Percentiles rank a stretch among this genome's conserved stretches.
Conservation (phyloP, 805 yeast species). For the Yarrowia osloensis region DNA sequence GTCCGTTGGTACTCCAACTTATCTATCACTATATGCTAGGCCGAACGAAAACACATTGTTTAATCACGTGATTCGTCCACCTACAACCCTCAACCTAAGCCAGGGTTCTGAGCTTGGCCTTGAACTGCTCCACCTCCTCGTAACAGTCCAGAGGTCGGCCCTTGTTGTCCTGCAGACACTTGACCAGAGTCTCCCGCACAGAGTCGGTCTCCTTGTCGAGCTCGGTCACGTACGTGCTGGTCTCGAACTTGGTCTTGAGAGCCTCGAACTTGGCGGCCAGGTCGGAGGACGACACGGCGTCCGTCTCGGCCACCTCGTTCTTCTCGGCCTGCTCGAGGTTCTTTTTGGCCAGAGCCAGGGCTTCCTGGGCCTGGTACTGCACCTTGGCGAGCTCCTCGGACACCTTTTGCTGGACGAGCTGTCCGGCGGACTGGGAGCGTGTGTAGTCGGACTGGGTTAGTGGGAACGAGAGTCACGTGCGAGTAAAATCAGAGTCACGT, state of each 20-base stretch:
- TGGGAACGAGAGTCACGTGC: too few species aligned
- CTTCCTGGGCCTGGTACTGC: conserved; percentile 39
- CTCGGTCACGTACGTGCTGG: conserved; percentile 41
- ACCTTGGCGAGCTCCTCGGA: conserved; percentile 41
- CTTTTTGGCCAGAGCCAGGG: conserved; percentile 35
- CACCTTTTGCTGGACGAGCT: conserved; percentile 43
- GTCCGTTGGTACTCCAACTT: too few species aligned
- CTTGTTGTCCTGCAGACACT: conserved; percentile 40
- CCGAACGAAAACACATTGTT: too few species aligned
- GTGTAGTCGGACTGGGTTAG: conserved; percentile 42
- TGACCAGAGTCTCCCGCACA: conserved; percentile 39
- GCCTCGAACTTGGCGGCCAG: conserved; percentile 39
- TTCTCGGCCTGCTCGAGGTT: conserved; percentile 31
- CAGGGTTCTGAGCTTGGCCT: conserved; percentile 29
- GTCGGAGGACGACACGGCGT: conserved; percentile 34
- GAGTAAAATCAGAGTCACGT: background rate
- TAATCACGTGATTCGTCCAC: too few species aligned
- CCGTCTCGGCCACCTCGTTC: conserved; percentile 34
- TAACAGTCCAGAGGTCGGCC: conserved; percentile 42
- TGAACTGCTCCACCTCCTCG: conserved; percentile 39
- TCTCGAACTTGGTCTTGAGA: conserved; percentile 39
- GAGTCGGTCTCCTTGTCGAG: conserved; percentile 38
- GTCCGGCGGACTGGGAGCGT: conserved; percentile 42
- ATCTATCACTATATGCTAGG: background rate
- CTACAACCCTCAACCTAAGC: too few species aligned